Evolutionary conservation across 768 basidiomycete species (phyloP), one percentile per base, ranked within the genome.

Genomic region (Lentinula sp.): DNA sequence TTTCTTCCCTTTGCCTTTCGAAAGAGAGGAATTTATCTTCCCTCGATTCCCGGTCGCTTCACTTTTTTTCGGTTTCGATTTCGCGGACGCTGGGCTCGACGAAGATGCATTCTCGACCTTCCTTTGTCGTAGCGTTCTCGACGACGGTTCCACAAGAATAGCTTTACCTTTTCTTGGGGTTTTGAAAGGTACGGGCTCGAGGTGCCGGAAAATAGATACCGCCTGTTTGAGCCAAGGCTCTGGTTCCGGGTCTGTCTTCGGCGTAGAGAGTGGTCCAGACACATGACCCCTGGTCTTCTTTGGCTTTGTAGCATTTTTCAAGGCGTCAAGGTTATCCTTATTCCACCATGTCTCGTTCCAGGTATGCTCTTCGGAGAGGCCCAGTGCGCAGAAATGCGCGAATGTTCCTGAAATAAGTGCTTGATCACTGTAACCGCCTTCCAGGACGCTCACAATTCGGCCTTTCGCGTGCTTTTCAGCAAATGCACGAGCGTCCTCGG

Each of bases 391-490:
- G 1, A 96, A 71, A 69, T 94, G 90, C 0, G 93, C 90, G 82
- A 94, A 84, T 0, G 87, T 81, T 0, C 90, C 96, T 63, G 90
- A 93, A 6, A 78, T 85, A 59, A 98, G 77, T 0, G 96, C 95
- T 6, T 88, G 81, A 70, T 98, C 94, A 66, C 91, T 92, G 68
- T 98, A 98, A 1, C 95, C 96, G 1, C 96, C 96, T 74, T 99
- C 96, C 1, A 99, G 83, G 0, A 98, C 91, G 66, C 92, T 94
- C 42, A 98, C 79, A 5, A 96, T 66, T 45, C 85, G 81, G 0
- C 94, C 93, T 1, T 71, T 67, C 0, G 91, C 85, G 63, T 86
- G 86, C 49, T 71, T 64, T 32, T 88, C 81, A 6, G 89, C 87
- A 60, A 99, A 81, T 0, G 66, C 69, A 57, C 82, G 77, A 0